A percentile compares a stretch with the other conserved stretches of the same genome.
Evolutionary conservation across 2,329 filamentous ascomycete genomes (phyloP).

Genomic region (Colletotrichum cordylinicola): DNA sequence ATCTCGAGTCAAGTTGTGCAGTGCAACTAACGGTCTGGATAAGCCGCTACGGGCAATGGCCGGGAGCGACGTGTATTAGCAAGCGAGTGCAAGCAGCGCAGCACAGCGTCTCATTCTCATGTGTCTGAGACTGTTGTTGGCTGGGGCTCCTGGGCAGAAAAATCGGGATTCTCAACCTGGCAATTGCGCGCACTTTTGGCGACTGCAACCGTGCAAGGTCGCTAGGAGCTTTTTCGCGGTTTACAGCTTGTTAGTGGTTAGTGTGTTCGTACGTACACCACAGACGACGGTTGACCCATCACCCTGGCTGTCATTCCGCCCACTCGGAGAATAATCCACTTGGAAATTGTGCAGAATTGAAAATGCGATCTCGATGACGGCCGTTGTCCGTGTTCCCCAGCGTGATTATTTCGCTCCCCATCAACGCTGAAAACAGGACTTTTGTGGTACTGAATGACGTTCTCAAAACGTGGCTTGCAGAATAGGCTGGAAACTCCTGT

Average conservation of each 20-base stretch:
- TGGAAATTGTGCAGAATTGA: background rate
- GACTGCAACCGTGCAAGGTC: slow-evolving; percentile 15
- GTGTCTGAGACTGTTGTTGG: background rate
- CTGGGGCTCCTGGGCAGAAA: background rate
- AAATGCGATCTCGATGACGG: slow-evolving; percentile 1
- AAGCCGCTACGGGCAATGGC: background rate
- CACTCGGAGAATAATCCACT: background rate
- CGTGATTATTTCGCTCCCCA: background rate
- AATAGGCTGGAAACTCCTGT: background rate
- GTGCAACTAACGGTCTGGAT: background rate
- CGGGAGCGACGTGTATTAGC: background rate
- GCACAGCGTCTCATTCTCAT: background rate
- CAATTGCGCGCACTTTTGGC: background rate
- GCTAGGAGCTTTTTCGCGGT: slow-evolving; percentile 3
- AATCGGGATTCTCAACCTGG: background rate
- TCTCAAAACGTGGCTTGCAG: slow-evolving; percentile 1
- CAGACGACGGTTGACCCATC: background rate
- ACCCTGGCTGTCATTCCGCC: background rate
- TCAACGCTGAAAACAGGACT: background rate
- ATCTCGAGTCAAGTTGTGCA: background rate
- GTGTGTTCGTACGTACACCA: background rate
- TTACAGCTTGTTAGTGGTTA: background rate
- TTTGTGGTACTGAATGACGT: slow-evolving; percentile 1
- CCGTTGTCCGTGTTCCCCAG: background rate
- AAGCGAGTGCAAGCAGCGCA: background rate